phyloP scores from a whole-genome alignment of 257 asterid species.

The Schizonepeta tenuifolia region DNA sequence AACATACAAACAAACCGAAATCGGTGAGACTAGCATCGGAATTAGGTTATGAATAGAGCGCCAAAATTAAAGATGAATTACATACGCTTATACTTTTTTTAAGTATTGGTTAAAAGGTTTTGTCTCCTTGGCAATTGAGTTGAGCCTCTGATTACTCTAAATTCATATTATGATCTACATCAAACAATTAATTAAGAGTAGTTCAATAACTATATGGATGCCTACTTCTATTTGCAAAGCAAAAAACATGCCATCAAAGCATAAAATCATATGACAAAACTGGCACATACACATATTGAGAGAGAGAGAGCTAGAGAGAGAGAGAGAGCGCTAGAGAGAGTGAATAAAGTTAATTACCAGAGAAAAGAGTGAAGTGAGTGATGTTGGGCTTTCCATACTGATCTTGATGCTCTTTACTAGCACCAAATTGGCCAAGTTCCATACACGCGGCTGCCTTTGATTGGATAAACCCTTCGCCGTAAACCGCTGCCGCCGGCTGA shows the following conservation, averaged over 20 bases:
- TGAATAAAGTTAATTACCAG: slow-evolving; percentile 39
- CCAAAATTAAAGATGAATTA: too few relatives aligned
- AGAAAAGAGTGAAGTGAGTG: slow-evolving; percentile 43
- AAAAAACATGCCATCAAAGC: not conserved
- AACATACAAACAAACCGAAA: too few relatives aligned
- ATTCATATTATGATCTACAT: too few relatives aligned
- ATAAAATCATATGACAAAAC: slow-evolving; percentile 1
- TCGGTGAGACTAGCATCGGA: not conserved
- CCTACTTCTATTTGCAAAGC: not conserved
- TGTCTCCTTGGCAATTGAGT: not conserved
- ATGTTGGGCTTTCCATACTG: slow-evolving; percentile 35
- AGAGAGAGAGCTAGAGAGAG: not conserved
- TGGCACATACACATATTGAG: not conserved
- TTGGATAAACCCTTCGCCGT: slow-evolving; percentile 43
- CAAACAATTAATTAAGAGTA: not conserved
- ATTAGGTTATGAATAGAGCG: too few relatives aligned
- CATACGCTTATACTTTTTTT: too few relatives aligned
- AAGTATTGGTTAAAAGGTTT: too few relatives aligned
- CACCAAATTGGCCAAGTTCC: slow-evolving; percentile 32
- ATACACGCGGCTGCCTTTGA: slow-evolving; percentile 38
- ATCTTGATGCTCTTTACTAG: slow-evolving; percentile 30
- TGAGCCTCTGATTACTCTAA: too few relatives aligned
- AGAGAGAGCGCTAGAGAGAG: not conserved
- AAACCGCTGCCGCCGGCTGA: slow-evolving; percentile 39
- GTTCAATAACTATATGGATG: not conserved